Base-by-base conservation (phyloP, 208 protist species). In the Phytomonas serpens region DNA sequence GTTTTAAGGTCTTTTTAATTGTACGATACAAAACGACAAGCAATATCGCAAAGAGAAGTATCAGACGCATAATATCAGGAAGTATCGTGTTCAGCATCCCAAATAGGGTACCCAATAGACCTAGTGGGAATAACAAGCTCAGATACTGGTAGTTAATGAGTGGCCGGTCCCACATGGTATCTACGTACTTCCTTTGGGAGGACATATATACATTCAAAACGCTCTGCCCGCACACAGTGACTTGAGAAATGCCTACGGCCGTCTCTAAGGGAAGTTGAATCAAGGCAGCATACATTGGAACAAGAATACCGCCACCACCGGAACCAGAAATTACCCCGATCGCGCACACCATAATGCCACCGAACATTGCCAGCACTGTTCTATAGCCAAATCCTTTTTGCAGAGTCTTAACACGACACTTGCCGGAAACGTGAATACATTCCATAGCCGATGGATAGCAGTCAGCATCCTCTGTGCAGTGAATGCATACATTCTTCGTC, bases 101-200 rank as follows among this genome's bases (percentile, higher is more conserved):
- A 42, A 93, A 23, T 30, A 93, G 66, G 31, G 88, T 95, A 0
- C 90, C 90, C 38, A 89, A 73, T 27, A 93, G 75, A 10, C 84
- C 84, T 27, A 92, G 85, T 3, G 90, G 90, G 27, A 95, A 70
- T 70, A 93, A 64, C 38, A 95, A 68, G 64, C 76, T 87, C 36
- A 95, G 73, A 62, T 92, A 92, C 76, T 93, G 86, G 71, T 93
- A 95, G 76, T 95, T 93, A 72, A 95, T 93, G 30, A 95, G 70
- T 29, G 90, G 90, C 0, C 89, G 84, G 31, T 84, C 78, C 77
- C 80, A 88, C 32, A 33, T 74, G 1, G 64, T 32, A 37, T 83
- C 71, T 23, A 85, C 80, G 69, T 83, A 86, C 77, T 83, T 87
- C 62, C 87, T 74, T 69, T 77, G 76, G 14, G 92, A 67, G 1